Conservation (phyloP, 2,329 filamentous ascomycete genomes). For the Aspergillus ustus region DNA sequence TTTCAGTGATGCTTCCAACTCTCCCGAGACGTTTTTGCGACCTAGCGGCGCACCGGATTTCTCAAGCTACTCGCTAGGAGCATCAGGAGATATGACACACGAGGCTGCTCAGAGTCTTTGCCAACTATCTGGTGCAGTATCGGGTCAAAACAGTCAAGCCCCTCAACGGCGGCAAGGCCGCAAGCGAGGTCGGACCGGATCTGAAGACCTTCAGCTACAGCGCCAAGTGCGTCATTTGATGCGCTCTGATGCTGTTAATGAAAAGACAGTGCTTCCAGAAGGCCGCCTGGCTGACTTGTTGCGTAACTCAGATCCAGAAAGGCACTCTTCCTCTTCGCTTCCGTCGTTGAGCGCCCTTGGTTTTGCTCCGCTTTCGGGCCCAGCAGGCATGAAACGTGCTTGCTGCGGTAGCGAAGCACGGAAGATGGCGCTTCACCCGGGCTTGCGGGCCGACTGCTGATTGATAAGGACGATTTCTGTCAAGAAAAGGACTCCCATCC, state of each 20-base stretch:
- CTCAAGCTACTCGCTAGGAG: conserved; percentile 40
- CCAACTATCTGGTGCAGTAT: conserved; percentile 41
- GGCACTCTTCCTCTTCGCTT: conserved; percentile 20
- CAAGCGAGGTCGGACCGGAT: conserved; percentile 47
- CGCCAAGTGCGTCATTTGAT: conserved; percentile 46
- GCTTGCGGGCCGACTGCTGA: conserved; percentile 38
- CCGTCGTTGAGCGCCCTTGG: conserved; percentile 28
- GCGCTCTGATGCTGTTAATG: conserved; percentile 30
- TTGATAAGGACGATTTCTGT: conserved; percentile 20
- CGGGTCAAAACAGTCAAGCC: conserved; percentile 26
- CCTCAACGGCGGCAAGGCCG: conserved; percentile 35
- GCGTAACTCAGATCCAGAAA: conserved; percentile 30
- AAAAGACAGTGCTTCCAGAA: conserved; percentile 38
- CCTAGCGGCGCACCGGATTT: conserved; percentile 38
- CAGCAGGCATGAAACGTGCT: conserved; percentile 45
- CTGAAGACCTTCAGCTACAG: conserved; percentile 44
- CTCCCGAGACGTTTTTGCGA: conserved; percentile 38
- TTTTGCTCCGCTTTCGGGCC: conserved; percentile 37
- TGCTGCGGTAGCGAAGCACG: conserved; percentile 46
- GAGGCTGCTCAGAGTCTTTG: conserved; percentile 49
- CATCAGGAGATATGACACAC: conserved; percentile 35
- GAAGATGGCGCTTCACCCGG: conserved; percentile 42
- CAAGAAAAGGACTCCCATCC: conserved; percentile 4
- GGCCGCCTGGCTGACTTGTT: conserved; percentile 38
- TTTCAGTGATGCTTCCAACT: conserved; percentile 39